These are phyloP conservation scores for Metschnikowia koreensis DNA, from an alignment of 805 yeast species.

Conservation along the genomic window DNA sequence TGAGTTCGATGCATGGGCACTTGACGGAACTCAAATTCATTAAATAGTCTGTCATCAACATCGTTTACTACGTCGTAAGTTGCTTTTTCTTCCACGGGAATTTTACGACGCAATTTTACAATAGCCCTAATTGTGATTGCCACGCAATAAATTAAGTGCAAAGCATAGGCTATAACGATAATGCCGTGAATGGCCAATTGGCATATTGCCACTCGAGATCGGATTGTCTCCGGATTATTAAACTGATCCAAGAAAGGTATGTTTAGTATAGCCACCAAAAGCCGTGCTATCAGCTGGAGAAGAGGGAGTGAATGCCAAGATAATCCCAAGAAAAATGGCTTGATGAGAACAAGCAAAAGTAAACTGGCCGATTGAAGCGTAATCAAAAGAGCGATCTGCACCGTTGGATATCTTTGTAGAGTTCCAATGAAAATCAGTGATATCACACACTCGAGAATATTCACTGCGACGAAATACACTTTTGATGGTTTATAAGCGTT, in stretches of 20 bases:
- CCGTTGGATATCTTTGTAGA: constrained; percentile 42
- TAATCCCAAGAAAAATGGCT: constrained; percentile 30
- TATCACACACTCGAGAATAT: constrained; percentile 29
- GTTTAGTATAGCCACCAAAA: constrained; percentile 40
- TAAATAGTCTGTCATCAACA: background rate
- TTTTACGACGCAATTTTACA: constrained; percentile 9
- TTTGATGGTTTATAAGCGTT: constrained; percentile 43
- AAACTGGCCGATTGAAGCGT: constrained; percentile 33
- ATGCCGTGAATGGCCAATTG: constrained; percentile 42
- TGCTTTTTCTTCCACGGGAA: background rate
- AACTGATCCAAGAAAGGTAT: constrained; percentile 42
- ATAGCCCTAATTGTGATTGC: constrained; percentile 25
- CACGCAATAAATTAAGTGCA: constrained; percentile 31
- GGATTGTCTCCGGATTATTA: constrained; percentile 31
- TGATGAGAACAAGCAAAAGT: constrained; percentile 19
- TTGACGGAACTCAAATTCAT: constrained; percentile 13
- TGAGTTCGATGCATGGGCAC: constrained; percentile 6
- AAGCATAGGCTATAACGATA: constrained; percentile 32
- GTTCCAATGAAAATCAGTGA: constrained; percentile 43
- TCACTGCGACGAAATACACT: constrained; percentile 38
- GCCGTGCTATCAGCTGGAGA: constrained; percentile 36
- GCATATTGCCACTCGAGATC: constrained; percentile 44
- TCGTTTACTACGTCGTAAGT: background rate
- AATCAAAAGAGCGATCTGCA: constrained; percentile 42
- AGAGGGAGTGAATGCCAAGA: constrained; percentile 31